phyloP scores from a whole-genome alignment of 768 basidiomycete species.

The Strobilomyces dryophilus region DNA sequence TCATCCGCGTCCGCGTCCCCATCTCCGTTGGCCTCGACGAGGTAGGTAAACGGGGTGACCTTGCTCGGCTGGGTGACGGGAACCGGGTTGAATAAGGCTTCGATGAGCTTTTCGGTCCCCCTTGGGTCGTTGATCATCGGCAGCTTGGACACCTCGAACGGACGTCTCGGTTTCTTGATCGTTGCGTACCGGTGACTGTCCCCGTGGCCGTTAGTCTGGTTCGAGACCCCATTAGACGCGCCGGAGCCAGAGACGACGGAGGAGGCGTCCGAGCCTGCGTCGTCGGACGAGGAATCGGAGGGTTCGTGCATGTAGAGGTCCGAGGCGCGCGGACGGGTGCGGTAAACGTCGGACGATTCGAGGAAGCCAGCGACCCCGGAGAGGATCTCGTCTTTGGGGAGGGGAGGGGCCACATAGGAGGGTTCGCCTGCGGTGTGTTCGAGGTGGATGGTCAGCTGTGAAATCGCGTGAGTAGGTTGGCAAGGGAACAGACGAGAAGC shows the following conservation, averaged over 20 bases:
- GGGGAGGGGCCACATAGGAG: conserved; percentile 57
- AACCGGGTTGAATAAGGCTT: conserved; percentile 74
- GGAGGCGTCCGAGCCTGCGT: conserved; percentile 17
- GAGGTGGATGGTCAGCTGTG: conserved; percentile 56
- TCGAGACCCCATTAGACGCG: neutral
- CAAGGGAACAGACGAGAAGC: neutral
- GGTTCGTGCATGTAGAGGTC: conserved; percentile 37
- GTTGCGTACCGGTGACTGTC: neutral
- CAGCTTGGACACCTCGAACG: conserved; percentile 35
- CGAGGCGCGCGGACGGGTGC: conserved; percentile 46
- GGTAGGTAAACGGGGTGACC: conserved; percentile 37
- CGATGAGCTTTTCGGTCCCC: conserved; percentile 71
- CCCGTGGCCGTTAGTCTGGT: neutral
- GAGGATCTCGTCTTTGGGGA: conserved; percentile 70
- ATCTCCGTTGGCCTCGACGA: conserved; percentile 25
- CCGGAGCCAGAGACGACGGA: conserved; percentile 17
- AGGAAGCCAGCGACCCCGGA: conserved; percentile 63
- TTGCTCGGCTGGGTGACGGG: conserved; percentile 33
- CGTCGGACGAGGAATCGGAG: conserved; percentile 30
- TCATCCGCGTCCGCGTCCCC: conserved; percentile 18
- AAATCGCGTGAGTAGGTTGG: neutral
- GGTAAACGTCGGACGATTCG: conserved; percentile 48
- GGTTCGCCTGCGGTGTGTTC: conserved; percentile 52
- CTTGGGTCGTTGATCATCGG: conserved; percentile 55
- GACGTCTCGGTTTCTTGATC: conserved; percentile 22